Evolutionary conservation across 23 red algal genomes (phyloP).

Genomic region (Pyropia yezoensis): DNA sequence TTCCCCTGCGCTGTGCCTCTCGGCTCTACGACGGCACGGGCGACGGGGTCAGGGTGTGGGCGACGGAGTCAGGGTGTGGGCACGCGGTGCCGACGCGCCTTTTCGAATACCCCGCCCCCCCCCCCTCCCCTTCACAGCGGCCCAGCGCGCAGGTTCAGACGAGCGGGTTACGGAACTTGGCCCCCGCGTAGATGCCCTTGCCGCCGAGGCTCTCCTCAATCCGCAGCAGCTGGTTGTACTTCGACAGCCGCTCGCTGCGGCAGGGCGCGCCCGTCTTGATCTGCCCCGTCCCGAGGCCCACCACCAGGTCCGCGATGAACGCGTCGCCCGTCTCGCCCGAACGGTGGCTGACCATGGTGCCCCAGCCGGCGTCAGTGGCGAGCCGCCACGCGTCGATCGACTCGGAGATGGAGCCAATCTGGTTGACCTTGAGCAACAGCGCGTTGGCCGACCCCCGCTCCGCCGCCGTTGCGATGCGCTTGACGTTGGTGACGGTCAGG

Average conservation of each 20-base stretch:
- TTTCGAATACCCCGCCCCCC: too few relatives aligned
- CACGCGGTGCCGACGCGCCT: too few relatives aligned
- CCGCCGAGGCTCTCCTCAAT: constrained; percentile 77
- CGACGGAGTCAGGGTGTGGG: too few relatives aligned
- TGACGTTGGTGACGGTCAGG: constrained; percentile 85
- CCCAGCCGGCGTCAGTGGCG: constrained; percentile 69
- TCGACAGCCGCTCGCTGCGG: constrained; percentile 90
- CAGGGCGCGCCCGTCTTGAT: constrained; percentile 97
- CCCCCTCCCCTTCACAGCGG: too few relatives aligned
- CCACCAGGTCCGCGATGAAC: constrained; percentile 82
- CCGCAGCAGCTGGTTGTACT: constrained; percentile 95
- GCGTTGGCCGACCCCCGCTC: constrained; percentile 68
- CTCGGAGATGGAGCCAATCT: constrained; percentile 91
- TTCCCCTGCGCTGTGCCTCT: too few relatives aligned
- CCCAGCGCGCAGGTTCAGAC: too few relatives aligned
- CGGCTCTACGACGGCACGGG: too few relatives aligned
- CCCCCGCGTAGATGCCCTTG: constrained; percentile 71
- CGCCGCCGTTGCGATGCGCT: constrained; percentile 64
- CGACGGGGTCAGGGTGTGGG: too few relatives aligned
- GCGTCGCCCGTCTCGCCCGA: constrained; percentile 88
- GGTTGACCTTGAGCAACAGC: constrained; percentile 92
- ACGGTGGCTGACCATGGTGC: constrained; percentile 94
- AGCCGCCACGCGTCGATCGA: constrained; percentile 75
- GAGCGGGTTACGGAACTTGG: constrained; percentile 66
- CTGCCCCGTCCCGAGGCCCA: constrained; percentile 88